These are phyloP conservation scores for Aspergillus tubingensis DNA, from an alignment of 2,329 filamentous ascomycete genomes.

Conservation along the genomic window DNA sequence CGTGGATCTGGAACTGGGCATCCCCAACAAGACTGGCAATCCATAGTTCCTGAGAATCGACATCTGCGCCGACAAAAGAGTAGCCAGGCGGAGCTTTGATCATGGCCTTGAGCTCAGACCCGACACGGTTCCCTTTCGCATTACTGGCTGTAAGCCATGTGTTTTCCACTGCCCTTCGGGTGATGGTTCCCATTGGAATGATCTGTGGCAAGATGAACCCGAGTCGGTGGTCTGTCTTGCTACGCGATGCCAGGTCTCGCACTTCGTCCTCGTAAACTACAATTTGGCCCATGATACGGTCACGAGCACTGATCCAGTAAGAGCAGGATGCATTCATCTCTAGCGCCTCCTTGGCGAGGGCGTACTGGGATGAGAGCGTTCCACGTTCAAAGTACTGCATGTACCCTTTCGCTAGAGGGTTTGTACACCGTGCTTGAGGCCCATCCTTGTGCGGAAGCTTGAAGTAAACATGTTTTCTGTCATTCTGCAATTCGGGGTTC, in stretches of 20 bases:
- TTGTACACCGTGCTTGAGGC: slow-evolving; percentile 77
- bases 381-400: slow-evolving; percentile 88
- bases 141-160: slow-evolving; percentile 98
- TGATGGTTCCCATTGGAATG: slow-evolving; percentile 98
- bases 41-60: slow-evolving; percentile 97
- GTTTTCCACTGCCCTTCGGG: slow-evolving; percentile 89
- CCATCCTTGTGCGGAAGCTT: slow-evolving; percentile 97
- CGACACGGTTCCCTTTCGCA: slow-evolving; percentile 92
- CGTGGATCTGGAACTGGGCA: slow-evolving; percentile 90
- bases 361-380: slow-evolving; percentile 79
- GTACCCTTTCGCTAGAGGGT: slow-evolving; percentile 89
- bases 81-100: slow-evolving; percentile 88
- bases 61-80: slow-evolving; percentile 92
- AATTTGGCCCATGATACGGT: slow-evolving; percentile 92
- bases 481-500: slow-evolving; percentile 65
- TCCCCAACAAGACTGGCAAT: slow-evolving; percentile 95
- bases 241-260: slow-evolving; percentile 21
- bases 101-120: slow-evolving; percentile 97
- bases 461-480: slow-evolving; percentile 71
- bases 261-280: slow-evolving; percentile 79
- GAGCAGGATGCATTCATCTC: slow-evolving; percentile 99
- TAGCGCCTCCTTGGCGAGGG: slow-evolving; percentile 89
- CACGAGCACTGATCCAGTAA: slow-evolving; percentile 96
- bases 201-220: slow-evolving; percentile 94
- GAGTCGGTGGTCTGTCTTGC: slow-evolving; percentile 41